These are phyloP conservation scores for Ceratocystis cacaofunesta DNA, from an alignment of 2,329 filamentous ascomycete species.

Conservation along the genomic window DNA sequence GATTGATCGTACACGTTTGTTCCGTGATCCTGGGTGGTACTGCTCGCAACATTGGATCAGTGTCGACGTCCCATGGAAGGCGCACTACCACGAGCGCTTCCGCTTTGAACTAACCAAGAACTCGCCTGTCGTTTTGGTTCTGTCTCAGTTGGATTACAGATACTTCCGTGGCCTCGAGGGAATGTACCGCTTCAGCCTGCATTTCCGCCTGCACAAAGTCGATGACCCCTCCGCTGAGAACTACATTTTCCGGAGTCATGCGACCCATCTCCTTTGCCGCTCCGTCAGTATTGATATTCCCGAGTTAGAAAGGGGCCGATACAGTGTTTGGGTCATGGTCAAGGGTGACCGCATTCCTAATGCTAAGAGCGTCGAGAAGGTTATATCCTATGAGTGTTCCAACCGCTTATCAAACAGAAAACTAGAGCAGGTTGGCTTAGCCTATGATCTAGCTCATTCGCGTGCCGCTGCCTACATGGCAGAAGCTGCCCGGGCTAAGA, in stretches of 20 bases:
- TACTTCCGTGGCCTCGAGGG: conserved; percentile 48
- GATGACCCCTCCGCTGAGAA: conserved; percentile 35
- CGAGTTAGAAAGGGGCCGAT: conserved; percentile 40
- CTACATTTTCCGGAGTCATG: conserved; percentile 44
- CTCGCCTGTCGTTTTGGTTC: conserved; percentile 42
- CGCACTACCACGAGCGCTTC: conserved; percentile 47
- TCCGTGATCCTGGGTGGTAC: conserved; percentile 43
- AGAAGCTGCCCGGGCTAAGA: conserved; percentile 34
- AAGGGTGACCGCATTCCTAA: conserved; percentile 33
- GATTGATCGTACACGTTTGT: conserved; percentile 48
- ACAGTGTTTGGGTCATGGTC: conserved; percentile 42
- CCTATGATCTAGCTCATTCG: conserved; percentile 45
- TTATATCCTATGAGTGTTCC: conserved; percentile 38
- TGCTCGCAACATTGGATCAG: conserved; percentile 46
- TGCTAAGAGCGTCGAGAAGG: conserved; percentile 36
- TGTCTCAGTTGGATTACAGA: conserved; percentile 46
- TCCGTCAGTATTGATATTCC: conserved; percentile 44
- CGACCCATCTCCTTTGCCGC: conserved; percentile 42
- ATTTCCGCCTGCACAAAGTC: conserved; percentile 36
- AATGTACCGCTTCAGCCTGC: conserved; percentile 38
- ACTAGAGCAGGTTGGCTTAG: conserved; percentile 40
- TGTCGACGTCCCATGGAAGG: conserved; percentile 46
- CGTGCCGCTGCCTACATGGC: conserved; percentile 40
- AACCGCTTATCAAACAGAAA: conserved; percentile 37
- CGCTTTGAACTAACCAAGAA: conserved; percentile 40